Evolutionary conservation across 169 alveolate species (phyloP).

Genomic region (Miamiensis avidus): DNA sequence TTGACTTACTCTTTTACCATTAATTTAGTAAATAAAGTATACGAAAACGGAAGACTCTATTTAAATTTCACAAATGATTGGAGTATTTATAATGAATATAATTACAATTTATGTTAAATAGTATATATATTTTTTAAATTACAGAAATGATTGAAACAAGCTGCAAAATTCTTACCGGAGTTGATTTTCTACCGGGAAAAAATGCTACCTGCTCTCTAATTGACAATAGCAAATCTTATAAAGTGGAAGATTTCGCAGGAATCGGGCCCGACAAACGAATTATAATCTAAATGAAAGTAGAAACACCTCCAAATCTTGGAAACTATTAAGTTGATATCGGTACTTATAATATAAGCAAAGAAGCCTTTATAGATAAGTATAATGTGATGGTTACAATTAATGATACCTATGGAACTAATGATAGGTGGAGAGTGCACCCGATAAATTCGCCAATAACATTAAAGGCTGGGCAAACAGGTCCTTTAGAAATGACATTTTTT

Average conservation of each 20-base stretch:
- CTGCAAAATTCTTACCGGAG: neutral
- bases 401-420: slow-evolving; percentile 12
- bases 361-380: slow-evolving; percentile 10
- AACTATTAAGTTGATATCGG: slow-evolving; percentile 3
- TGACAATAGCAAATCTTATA: slow-evolving; percentile 5
- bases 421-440: slow-evolving; percentile 12
- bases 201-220: neutral
- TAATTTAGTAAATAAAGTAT: slow-evolving; percentile 14
- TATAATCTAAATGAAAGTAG: neutral
- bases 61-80: slow-evolving; percentile 22
- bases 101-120: too few relatives aligned
- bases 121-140: too few relatives aligned
- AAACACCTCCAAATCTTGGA: slow-evolving; percentile 2
- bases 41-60: slow-evolving; percentile 5
- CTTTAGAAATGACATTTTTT: slow-evolving; percentile 27
- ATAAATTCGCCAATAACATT: slow-evolving; percentile 1
- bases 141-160: too few relatives aligned
- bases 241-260: slow-evolving; percentile 4
- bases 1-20: neutral
- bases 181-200: neutral
- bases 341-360: slow-evolving; percentile 7
- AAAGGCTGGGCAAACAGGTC: slow-evolving; percentile 19
- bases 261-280: slow-evolving; percentile 7
- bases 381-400: neutral
- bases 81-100: too few relatives aligned